A percentile compares a stretch with the other conserved stretches of the same genome.
phyloP scores from a whole-genome alignment of 306 rosid genomes.

The Castanea mollissima region DNA sequence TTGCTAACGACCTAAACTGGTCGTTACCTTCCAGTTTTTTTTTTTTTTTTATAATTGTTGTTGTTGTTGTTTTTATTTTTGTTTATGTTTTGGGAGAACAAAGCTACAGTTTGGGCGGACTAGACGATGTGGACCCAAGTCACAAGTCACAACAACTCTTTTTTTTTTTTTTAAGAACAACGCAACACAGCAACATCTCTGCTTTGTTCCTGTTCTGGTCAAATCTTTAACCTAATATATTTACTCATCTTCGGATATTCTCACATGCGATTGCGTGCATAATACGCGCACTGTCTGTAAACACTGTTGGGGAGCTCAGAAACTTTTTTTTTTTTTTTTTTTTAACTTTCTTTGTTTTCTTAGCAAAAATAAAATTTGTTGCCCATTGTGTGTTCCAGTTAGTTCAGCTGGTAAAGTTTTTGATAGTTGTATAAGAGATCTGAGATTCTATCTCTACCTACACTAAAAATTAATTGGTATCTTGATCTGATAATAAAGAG shows the following conservation, averaged over 20 bases:
- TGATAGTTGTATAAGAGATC: too few relatives aligned
- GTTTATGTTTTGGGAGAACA: not conserved
- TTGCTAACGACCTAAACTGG: slow-evolving; percentile 2
- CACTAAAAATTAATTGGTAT: too few relatives aligned
- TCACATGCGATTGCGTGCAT: not conserved
- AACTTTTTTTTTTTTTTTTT: not conserved
- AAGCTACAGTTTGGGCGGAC: slow-evolving; percentile 15
- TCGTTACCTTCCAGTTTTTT: not conserved
- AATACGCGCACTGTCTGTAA: not conserved
- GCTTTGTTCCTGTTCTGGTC: slow-evolving; percentile 16
- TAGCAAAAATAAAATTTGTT: not conserved
- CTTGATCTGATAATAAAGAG: too few relatives aligned
- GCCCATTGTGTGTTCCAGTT: too few relatives aligned
- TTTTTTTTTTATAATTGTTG: not conserved
- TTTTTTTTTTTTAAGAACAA: too few relatives aligned
- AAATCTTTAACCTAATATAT: not conserved
- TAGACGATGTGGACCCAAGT: not conserved
- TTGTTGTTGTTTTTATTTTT: not conserved
- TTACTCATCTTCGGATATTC: not conserved
- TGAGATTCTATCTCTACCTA: too few relatives aligned
- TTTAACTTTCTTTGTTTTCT: not conserved
- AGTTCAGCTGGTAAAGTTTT: too few relatives aligned
- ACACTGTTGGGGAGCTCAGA: not conserved
- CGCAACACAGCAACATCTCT: not conserved
- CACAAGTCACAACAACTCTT: too few relatives aligned